Percentiles rank a stretch among this genome's conserved stretches.
phyloP scores from a whole-genome alignment of 805 yeast genomes.

The Priceomyces castillae region DNA sequence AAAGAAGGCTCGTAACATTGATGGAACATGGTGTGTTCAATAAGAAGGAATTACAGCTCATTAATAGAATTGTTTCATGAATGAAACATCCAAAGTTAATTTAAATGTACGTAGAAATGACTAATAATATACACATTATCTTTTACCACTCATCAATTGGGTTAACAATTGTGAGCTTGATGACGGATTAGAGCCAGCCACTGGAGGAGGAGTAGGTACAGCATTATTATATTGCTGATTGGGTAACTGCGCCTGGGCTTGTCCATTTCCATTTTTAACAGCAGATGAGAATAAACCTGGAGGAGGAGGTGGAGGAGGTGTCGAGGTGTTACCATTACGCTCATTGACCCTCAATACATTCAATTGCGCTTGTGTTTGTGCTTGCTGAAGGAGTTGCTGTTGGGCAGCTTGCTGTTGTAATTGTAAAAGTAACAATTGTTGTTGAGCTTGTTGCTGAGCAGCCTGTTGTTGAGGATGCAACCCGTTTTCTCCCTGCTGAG shows the following conservation, averaged over 20 bases:
- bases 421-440: constrained; percentile 1
- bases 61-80: constrained; percentile 2
- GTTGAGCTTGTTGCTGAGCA: constrained; percentile 2
- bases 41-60: constrained; percentile 6
- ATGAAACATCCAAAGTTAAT: background rate
- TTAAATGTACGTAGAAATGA: background rate
- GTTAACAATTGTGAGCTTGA: constrained; percentile 78
- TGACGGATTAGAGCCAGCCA: constrained; percentile 28
- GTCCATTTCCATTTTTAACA: constrained; percentile 1
- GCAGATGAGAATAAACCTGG: constrained; percentile 57
- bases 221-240: constrained; percentile 15
- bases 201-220: constrained; percentile 7
- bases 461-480: constrained; percentile 1
- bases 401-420: constrained; percentile 2
- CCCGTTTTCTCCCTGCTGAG: background rate
- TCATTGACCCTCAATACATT: constrained; percentile 30
- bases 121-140: constrained; percentile 18
- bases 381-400: constrained; percentile 3
- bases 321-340: constrained; percentile 37
- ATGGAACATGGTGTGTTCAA: constrained; percentile 19
- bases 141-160: constrained; percentile 81
- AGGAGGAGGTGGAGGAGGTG: constrained; percentile 79
- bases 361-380: constrained; percentile 22
- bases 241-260: constrained; percentile 11
- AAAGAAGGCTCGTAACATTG: constrained; percentile 16